Evolutionary conservation across 257 asterid species (phyloP), one percentile per base, ranked within the genome.

Genomic region (Nicotiana benthamiana): DNA sequence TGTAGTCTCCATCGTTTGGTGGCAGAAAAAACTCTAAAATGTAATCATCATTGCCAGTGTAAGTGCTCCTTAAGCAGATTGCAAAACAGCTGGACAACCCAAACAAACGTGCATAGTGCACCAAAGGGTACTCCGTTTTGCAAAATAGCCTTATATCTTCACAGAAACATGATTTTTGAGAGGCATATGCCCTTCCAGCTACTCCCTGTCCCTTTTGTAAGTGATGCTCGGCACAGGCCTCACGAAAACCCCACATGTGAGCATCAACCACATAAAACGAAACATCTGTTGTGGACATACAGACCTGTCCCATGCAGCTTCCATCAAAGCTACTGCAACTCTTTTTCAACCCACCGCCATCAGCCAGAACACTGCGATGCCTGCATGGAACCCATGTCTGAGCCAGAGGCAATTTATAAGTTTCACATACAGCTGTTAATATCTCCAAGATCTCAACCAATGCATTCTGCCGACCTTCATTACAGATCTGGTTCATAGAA

Each of bases 301-400:
- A 93, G 79, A 94, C 89, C 82, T 87, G 91, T 65, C 97, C 98
- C 96, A 92, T 93, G 87, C 98, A 94, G 86, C 93, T 91, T 79
- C 98, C 98, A 28, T 94, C 98, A 67, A 94, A 90, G 91, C 98
- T 93, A 57, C 97, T 91, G 89, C 98, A 94, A 56, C 86, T 88
- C 90, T 95, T 95, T 91, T 87, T 90, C 62, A 91, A 86, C 72
- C 97, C 97, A 15, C 98, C 98, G 3, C 97, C 98, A 63, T 89
- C 84, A 28, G 97, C 97, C 67, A 93, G 89, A 75, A 93, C 89
- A 59, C 88, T 93, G 52, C 97, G 92, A 80, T 93, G 98, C 85
- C 87, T 86, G 87, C 98, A 95, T 9, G 98, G 98, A 56, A 95
- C 94, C 98, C 98, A 95, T 1, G 98, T 95, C 88, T 93, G 98